Percentiles rank a stretch among this genome's conserved stretches.
Evolutionary conservation across 495 filamentous ascomycete species (phyloP).

Genomic region (Podospora pseudopauciseta): DNA sequence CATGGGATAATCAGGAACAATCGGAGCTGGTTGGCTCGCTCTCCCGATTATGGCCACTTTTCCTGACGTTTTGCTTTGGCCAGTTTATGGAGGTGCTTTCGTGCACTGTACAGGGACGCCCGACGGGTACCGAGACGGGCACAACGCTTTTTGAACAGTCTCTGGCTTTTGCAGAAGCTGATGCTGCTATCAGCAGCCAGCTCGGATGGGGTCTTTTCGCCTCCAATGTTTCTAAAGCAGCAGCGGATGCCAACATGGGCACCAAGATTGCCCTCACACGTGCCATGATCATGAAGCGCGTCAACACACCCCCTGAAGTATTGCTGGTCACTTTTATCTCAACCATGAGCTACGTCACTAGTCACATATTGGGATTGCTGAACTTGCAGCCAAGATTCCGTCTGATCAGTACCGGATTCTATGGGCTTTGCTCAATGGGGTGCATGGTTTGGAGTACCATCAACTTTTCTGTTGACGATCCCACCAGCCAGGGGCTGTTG

Average conservation of each 20-base stretch:
- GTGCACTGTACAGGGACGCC: constrained; percentile 83
- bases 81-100: constrained; percentile 85
- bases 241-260: constrained; percentile 35
- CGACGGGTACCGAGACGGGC: constrained; percentile 76
- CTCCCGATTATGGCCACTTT: constrained; percentile 82
- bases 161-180: constrained; percentile 91
- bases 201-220: constrained; percentile 66
- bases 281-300: constrained; percentile 54
- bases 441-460: constrained; percentile 69
- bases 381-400: constrained; percentile 73
- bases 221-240: constrained; percentile 34
- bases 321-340: constrained; percentile 85
- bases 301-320: constrained; percentile 86
- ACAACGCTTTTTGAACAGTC: constrained; percentile 98
- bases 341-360: constrained; percentile 80
- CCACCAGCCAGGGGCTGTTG: constrained; percentile 50
- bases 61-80: constrained; percentile 73
- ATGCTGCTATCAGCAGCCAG: constrained; percentile 73
- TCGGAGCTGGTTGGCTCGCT: constrained; percentile 67
- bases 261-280: constrained; percentile 48
- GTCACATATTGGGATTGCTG: constrained; percentile 75
- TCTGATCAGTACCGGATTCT: constrained; percentile 79
- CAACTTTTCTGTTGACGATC: constrained; percentile 53
- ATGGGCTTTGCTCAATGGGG: constrained; percentile 83
- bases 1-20: constrained; percentile 37